Base-by-base conservation (phyloP, 2,329 filamentous ascomycete genomes). In the Verticillium tricorpus region DNA sequence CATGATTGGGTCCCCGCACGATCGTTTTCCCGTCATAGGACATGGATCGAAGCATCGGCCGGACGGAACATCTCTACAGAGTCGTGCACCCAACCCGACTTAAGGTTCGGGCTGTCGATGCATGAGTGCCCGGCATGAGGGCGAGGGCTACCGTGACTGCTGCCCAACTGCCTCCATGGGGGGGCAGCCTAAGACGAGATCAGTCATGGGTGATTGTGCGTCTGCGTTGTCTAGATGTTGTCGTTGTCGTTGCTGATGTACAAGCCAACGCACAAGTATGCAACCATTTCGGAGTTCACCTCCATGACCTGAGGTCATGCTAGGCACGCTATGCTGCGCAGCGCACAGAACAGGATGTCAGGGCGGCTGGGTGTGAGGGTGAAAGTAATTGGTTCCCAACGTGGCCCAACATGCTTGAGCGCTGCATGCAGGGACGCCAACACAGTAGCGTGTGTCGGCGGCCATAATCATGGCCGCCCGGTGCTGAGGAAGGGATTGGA, bases 91-190 rank as follows among this genome's bases (percentile, higher is more conserved):
- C 19, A 22, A 19, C 19, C 45, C n/a, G 8, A 19, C n/a, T 12
- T 12, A 22, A 52, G 4, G 45, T 52, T 52, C 6, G 11, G 19
- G 45, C 45, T 19, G 22, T 52, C n/a, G 19, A 52, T 52, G 45
- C 45, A 52, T 52, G 19, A 12, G 45, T 52, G 45, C 45, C 45
- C 45, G 45, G 45, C 22, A 8, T 63, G 45, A 45, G 22, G 58
- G 71, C 67, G 63, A 64, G 65, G 67, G 67, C 67, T 64, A 67
- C 60, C 67, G 65, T 62, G 69, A 68, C 69, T 70, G 45, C n/a
- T 52, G 45, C 45, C 45, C 19, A 52, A 52, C 45, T 25, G 11
- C n/a, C 8, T 2, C 9, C 17, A 25, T 22, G 3, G 12, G 12
- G 3, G 12, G 12, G n/a, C 45, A 14, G n/a, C 11, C 45, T 19